phyloP scores from a whole-genome alignment of 1,139 yeast species.

The Saccharomyces hybrid region DNA sequence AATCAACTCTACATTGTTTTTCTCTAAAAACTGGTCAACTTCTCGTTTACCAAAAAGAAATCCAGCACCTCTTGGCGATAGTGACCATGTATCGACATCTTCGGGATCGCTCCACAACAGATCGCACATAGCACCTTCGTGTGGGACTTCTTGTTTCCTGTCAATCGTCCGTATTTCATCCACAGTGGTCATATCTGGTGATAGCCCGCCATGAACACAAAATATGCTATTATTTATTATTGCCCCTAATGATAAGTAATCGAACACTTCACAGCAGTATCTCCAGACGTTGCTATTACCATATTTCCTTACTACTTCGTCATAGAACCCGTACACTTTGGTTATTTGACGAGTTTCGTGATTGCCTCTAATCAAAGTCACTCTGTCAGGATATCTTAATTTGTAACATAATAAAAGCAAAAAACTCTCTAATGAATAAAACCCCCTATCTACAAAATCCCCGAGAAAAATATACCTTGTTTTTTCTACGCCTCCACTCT shows the following conservation, averaged over 20 bases:
- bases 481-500: constrained; percentile 80
- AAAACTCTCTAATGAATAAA: constrained; percentile 87
- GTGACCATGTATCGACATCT: constrained; percentile 93
- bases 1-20: constrained; percentile 73
- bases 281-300: constrained; percentile 96
- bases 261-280: constrained; percentile 70
- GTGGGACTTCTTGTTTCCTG: constrained; percentile 94
- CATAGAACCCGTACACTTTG: constrained; percentile 95
- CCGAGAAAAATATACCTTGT: constrained; percentile 39
- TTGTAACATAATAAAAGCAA: constrained; percentile 71
- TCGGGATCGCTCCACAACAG: constrained; percentile 97
- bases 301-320: constrained; percentile 91
- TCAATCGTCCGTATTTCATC: constrained; percentile 84
- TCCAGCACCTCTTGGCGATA: constrained; percentile 97
- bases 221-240: constrained; percentile 66
- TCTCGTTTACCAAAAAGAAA: constrained; percentile 87
- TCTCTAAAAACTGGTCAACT: constrained; percentile 71
- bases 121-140: constrained; percentile 98
- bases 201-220: constrained; percentile 94
- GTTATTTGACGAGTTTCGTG: constrained; percentile 97
- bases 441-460: constrained; percentile 95
- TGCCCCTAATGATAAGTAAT: constrained; percentile 90
- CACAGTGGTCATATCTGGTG: constrained; percentile 84
- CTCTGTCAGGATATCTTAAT: constrained; percentile 86
- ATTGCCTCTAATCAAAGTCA: constrained; percentile 89